These are phyloP conservation scores for Symbiodinium natans DNA, from an alignment of 73 alveolate species.

Conservation along the genomic window DNA sequence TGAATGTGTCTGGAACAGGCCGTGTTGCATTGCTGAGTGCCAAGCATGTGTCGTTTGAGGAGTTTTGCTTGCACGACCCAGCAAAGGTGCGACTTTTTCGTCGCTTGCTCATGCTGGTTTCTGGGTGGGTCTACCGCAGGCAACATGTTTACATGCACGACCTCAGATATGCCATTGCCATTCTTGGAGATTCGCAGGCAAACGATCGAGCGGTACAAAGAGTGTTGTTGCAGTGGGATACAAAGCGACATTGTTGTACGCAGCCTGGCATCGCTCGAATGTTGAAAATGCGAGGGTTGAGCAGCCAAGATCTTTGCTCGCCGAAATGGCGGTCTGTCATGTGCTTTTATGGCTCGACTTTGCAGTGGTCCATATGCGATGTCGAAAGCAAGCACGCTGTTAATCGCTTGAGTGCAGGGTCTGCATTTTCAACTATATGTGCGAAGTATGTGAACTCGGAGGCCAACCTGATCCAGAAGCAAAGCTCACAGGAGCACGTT, in stretches of 20 bases:
- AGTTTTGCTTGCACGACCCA: not conserved
- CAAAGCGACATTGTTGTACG: not conserved
- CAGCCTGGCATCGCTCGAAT: constrained; percentile 20
- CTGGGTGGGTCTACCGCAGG: constrained; percentile 46
- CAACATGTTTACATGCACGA: not conserved
- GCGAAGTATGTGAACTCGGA: constrained; percentile 24
- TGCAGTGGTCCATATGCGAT: constrained; percentile 13
- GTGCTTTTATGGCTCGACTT: not conserved
- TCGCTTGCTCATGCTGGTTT: constrained; percentile 9
- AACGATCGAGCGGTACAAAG: not conserved
- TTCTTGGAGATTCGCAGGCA: constrained; percentile 3
- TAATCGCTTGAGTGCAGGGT: not conserved
- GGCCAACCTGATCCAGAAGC: not conserved
- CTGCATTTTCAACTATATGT: not conserved
- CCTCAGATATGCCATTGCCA: not conserved
- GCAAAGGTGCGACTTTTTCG: constrained; percentile 5
- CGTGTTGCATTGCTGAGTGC: not conserved
- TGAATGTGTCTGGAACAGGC: not conserved
- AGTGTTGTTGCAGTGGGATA: not conserved
- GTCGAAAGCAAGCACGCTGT: constrained; percentile 28
- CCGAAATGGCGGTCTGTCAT: not conserved
- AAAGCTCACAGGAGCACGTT: not conserved
- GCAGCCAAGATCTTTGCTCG: not conserved
- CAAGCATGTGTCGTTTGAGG: constrained; percentile 5
- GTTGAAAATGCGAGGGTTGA: not conserved